phyloP scores from a whole-genome alignment of 2,329 filamentous ascomycete genomes.

The Colletotrichum eremochloae region DNA sequence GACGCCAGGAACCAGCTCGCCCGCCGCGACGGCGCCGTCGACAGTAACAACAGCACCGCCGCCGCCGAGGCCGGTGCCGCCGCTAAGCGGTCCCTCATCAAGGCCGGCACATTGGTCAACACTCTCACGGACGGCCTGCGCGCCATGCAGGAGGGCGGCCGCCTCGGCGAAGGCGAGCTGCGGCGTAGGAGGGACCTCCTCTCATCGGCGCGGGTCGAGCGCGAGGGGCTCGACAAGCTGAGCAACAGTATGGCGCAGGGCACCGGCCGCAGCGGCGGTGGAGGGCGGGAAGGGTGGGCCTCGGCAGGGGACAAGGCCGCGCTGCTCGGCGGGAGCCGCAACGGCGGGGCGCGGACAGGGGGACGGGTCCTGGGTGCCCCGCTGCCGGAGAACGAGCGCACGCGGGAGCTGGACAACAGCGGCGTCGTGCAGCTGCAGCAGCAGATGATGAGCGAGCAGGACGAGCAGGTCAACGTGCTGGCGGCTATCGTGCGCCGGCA shows the following conservation, averaged over 20 bases:
- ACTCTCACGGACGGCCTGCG: slow-evolving; percentile 76
- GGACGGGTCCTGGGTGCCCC: slow-evolving; percentile 81
- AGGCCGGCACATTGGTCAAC: slow-evolving; percentile 73
- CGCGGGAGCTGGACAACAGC: slow-evolving; percentile 80
- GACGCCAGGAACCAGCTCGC: slow-evolving; percentile 76
- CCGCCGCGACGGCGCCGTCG: slow-evolving; percentile 69
- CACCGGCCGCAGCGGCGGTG: slow-evolving; percentile 53
- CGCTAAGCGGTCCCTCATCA: slow-evolving; percentile 81
- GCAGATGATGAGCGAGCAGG: slow-evolving; percentile 81
- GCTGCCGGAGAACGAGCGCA: slow-evolving; percentile 80
- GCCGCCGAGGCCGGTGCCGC: slow-evolving; percentile 75
- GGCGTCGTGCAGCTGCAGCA: slow-evolving; percentile 81
- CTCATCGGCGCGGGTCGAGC: slow-evolving; percentile 77
- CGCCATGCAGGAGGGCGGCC: slow-evolving; percentile 64
- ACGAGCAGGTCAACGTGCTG: slow-evolving; percentile 77
- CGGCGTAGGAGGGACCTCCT: slow-evolving; percentile 79
- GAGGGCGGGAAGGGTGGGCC: slow-evolving; percentile 64
- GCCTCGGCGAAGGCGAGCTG: slow-evolving; percentile 81
- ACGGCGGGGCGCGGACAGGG: slow-evolving; percentile 52
- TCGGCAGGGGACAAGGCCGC: slow-evolving; percentile 63
- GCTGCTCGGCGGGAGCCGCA: slow-evolving; percentile 57
- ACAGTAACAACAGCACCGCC: slow-evolving; percentile 56
- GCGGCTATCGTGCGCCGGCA: slow-evolving; percentile 78
- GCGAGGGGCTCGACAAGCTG: slow-evolving; percentile 80
- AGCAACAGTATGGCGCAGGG: slow-evolving; percentile 66